phyloP scores from a whole-genome alignment of 2,329 filamentous ascomycete species.

The Talaromyces sp. region DNA sequence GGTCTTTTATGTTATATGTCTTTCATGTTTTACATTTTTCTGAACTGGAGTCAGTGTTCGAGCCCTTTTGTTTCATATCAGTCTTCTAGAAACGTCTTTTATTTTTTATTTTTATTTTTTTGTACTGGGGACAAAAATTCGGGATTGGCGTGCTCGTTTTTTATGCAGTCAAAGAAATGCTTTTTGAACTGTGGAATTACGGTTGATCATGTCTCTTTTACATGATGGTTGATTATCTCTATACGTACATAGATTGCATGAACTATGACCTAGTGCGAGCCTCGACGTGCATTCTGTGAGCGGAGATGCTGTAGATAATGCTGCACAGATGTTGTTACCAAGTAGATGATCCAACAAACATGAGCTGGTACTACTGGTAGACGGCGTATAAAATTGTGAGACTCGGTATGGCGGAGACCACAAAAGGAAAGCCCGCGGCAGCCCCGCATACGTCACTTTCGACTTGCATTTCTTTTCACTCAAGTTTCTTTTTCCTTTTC shows the following conservation, averaged over 20 bases:
- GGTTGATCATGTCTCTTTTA: neutral
- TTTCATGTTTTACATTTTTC: conserved; percentile 13
- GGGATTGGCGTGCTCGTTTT: conserved; percentile 10
- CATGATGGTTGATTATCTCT: neutral
- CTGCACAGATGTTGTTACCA: neutral
- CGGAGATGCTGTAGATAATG: neutral
- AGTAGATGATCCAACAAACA: neutral
- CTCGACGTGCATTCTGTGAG: neutral
- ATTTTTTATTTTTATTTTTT: conserved; percentile 10
- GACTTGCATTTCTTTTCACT: neutral
- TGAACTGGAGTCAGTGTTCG: conserved; percentile 1
- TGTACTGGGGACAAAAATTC: conserved; percentile 8
- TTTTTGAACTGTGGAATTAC: neutral
- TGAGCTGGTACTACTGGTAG: neutral
- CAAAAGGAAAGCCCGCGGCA: neutral
- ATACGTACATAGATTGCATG: neutral
- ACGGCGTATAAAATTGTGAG: neutral
- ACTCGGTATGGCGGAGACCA: neutral
- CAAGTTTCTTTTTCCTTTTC: neutral
- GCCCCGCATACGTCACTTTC: conserved; percentile 21
- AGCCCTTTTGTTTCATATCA: conserved; percentile 17
- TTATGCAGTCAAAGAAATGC: neutral
- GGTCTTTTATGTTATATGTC: neutral
- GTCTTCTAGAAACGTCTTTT: neutral
- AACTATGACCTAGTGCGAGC: neutral